A percentile compares a stretch with the other conserved stretches of the same genome.
Evolutionary conservation across 148 eudicot genomes (phyloP).

Genomic region (Hydrangea macrophylla): DNA sequence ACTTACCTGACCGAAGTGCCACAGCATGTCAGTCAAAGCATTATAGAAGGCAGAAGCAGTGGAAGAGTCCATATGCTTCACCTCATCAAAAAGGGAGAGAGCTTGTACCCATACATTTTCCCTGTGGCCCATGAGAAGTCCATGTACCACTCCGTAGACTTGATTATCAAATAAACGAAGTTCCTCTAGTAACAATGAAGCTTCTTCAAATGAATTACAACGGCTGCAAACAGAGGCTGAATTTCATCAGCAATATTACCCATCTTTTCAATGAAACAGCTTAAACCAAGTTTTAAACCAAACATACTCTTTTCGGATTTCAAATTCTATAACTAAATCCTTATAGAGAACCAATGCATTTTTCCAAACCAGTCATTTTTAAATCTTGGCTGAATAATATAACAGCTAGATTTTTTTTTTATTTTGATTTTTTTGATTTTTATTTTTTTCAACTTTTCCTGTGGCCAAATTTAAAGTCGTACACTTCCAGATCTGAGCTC

Average conservation of each 20-base stretch:
- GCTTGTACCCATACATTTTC: slow-evolving; percentile 79
- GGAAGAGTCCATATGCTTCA: slow-evolving; percentile 82
- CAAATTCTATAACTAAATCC: too few species aligned
- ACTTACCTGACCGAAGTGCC: slow-evolving; percentile 97
- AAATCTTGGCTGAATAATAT: too few species aligned
- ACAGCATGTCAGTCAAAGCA: slow-evolving; percentile 93
- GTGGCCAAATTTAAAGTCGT: too few species aligned
- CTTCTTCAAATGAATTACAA: slow-evolving; percentile 90
- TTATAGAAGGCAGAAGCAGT: slow-evolving; percentile 97
- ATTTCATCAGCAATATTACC: neutral
- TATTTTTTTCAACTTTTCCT: too few species aligned
- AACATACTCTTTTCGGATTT: too few species aligned
- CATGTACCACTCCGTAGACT: slow-evolving; percentile 95
- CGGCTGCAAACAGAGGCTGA: slow-evolving; percentile 55
- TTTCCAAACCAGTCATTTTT: too few species aligned
- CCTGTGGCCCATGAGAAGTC: slow-evolving; percentile 80
- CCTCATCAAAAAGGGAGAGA: slow-evolving; percentile 80
- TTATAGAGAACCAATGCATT: too few species aligned
- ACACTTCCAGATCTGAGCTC: too few species aligned
- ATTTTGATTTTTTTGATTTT: too few species aligned
- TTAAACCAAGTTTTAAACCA: too few species aligned
- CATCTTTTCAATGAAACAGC: too few species aligned
- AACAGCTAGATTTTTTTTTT: too few species aligned
- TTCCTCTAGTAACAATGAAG: slow-evolving; percentile 83
- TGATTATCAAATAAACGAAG: slow-evolving; percentile 88